These are phyloP conservation scores for Aspergillus sparsus DNA, from an alignment of 495 filamentous ascomycete genomes.

Conservation along the genomic window DNA sequence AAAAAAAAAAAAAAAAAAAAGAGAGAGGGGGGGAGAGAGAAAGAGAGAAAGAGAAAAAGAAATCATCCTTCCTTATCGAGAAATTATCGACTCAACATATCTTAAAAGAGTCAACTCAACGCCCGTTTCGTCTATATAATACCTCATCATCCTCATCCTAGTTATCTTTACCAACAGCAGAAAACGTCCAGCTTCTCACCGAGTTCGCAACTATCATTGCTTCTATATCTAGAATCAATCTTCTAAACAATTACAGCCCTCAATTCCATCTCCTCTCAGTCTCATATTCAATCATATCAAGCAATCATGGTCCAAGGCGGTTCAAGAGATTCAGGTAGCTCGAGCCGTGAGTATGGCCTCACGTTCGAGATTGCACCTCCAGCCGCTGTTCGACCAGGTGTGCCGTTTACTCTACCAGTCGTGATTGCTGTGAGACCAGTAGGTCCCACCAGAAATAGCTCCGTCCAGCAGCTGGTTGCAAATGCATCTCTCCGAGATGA, in stretches of 20 bases:
- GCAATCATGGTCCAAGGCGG: slow-evolving; percentile 29
- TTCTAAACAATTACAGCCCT: neutral
- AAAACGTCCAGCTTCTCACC: neutral
- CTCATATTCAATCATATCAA: neutral
- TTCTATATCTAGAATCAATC: neutral
- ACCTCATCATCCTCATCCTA: neutral
- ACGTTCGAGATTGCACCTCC: slow-evolving; percentile 40
- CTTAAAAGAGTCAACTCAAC: neutral
- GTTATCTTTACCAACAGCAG: neutral
- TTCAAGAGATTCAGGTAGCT: slow-evolving; percentile 19
- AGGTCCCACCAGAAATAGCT: slow-evolving; percentile 27
- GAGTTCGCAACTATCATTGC: neutral
- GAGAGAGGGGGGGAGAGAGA: neutral
- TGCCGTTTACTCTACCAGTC: slow-evolving; percentile 40
- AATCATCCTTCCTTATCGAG: neutral
- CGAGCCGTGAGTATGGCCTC: slow-evolving; percentile 38
- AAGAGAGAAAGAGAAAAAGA: neutral
- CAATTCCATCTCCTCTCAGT: neutral
- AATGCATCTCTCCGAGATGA: slow-evolving; percentile 38
- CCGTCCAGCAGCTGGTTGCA: slow-evolving; percentile 38
- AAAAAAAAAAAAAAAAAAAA: neutral
- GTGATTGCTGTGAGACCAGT: slow-evolving; percentile 39
- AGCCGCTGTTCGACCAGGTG: slow-evolving; percentile 29
- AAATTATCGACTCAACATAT: neutral
- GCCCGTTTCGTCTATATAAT: slow-evolving; percentile 3